Evolutionary conservation across 2,329 filamentous ascomycete species (phyloP).

Genomic region (Clathrospora elynae): DNA sequence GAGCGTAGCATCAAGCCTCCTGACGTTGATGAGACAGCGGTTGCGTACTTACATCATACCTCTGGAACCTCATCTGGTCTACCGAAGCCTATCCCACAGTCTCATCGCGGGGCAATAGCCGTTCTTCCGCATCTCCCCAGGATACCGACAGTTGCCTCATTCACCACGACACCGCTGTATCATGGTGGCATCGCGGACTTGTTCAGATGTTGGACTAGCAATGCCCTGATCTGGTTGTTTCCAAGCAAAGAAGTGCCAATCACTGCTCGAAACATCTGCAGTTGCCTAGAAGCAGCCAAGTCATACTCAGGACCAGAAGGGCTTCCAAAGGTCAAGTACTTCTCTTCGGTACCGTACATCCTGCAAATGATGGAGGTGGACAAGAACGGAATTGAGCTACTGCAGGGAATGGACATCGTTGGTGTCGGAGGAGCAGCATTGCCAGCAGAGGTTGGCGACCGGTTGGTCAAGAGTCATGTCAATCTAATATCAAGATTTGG

Average conservation of each 20-base stretch:
- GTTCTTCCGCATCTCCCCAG: slow-evolving; percentile 57
- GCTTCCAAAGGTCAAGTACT: slow-evolving; percentile 57
- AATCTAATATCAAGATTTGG: slow-evolving; percentile 67
- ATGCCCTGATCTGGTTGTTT: slow-evolving; percentile 66
- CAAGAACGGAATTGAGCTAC: slow-evolving; percentile 79
- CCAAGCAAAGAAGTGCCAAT: slow-evolving; percentile 62
- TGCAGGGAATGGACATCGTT: slow-evolving; percentile 61
- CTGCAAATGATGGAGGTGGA: slow-evolving; percentile 87
- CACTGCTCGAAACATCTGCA: slow-evolving; percentile 59
- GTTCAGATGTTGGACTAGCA: slow-evolving; percentile 66
- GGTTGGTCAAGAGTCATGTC: slow-evolving; percentile 57
- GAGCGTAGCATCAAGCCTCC: slow-evolving; percentile 14
- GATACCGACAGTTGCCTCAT: slow-evolving; percentile 54
- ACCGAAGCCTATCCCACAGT: slow-evolving; percentile 67
- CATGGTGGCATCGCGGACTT: slow-evolving; percentile 69
- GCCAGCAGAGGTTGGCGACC: slow-evolving; percentile 58
- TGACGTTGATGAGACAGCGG: slow-evolving; percentile 39
- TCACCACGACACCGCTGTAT: slow-evolving; percentile 69
- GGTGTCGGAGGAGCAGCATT: slow-evolving; percentile 68
- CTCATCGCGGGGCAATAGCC: slow-evolving; percentile 60
- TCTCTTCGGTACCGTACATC: slow-evolving; percentile 77
- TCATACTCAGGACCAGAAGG: slow-evolving; percentile 18
- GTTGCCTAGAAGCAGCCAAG: slow-evolving; percentile 52
- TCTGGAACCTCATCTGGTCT: slow-evolving; percentile 68
- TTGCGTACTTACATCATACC: slow-evolving; percentile 66